These are phyloP conservation scores for Cladosporium sp. DNA, from an alignment of 2,329 filamentous ascomycete genomes.

Conservation along the genomic window DNA sequence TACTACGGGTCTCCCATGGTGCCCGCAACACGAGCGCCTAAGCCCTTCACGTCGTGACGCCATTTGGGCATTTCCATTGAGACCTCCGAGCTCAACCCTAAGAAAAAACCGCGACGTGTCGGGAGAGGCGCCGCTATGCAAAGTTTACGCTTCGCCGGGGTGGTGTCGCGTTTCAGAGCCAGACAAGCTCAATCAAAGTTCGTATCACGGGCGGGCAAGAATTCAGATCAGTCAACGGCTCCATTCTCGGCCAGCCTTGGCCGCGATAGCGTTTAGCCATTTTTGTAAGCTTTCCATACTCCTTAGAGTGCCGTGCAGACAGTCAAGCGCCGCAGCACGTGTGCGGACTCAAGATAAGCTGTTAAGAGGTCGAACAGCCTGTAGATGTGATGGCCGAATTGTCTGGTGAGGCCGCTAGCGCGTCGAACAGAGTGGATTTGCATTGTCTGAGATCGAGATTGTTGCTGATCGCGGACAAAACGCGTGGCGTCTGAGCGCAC, in stretches of 20 bases:
- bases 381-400: neutral
- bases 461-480: neutral
- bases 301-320: too few species aligned
- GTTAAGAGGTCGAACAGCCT: neutral
- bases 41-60: neutral
- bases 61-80: neutral
- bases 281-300: neutral
- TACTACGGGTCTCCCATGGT: neutral
- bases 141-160: neutral
- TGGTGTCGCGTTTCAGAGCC: neutral
- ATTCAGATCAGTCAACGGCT: neutral
- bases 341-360: neutral
- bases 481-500: neutral
- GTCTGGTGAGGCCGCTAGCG: neutral
- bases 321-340: too few species aligned
- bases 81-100: neutral
- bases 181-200: neutral
- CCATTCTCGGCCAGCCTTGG: neutral
- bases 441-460: neutral
- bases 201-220: neutral
- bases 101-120: neutral
- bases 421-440: neutral
- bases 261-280: neutral
- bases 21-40: slow-evolving; percentile 7
- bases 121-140: neutral